phyloP scores from a whole-genome alignment of 2,329 filamentous ascomycete genomes.

The Clarireedia sp. region DNA sequence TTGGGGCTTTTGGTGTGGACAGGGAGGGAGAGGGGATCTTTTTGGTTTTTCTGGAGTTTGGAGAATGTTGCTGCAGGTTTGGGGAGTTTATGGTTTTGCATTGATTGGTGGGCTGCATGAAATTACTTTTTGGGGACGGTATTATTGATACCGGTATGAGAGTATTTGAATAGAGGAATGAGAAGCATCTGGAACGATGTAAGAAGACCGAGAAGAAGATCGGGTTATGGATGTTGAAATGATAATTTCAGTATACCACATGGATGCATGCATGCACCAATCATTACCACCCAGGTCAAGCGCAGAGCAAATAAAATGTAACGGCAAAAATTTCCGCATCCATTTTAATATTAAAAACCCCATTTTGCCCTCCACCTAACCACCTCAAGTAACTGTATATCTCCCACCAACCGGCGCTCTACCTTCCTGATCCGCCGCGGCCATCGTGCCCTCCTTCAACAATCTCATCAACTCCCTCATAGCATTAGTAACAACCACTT shows the following conservation, averaged over 20 bases:
- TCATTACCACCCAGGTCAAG: too few relatives aligned
- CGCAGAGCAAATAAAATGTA: too few relatives aligned
- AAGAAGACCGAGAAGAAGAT: too few relatives aligned
- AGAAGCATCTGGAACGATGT: neutral
- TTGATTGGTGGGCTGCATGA: too few relatives aligned
- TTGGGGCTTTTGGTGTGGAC: neutral
- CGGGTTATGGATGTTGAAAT: too few relatives aligned
- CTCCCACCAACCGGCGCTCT: slow-evolving; percentile 71
- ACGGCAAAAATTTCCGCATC: neutral
- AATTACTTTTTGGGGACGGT: too few relatives aligned
- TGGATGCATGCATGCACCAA: neutral
- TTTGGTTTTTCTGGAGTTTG: too few relatives aligned
- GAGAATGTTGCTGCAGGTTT: neutral
- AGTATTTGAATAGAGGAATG: too few relatives aligned
- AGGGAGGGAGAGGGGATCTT: too few relatives aligned
- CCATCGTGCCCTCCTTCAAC: slow-evolving; percentile 82
- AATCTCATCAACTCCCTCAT: slow-evolving; percentile 84
- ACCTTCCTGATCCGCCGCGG: slow-evolving; percentile 78
- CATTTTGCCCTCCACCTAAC: neutral
- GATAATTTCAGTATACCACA: too few relatives aligned
- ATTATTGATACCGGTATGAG: too few relatives aligned
- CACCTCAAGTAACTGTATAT: slow-evolving; percentile 70
- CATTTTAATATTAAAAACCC: neutral
- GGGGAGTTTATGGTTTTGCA: neutral
- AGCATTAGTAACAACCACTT: slow-evolving; percentile 81